These are phyloP conservation scores for Leptodermis oblonga DNA, from an alignment of 257 asterid species.

Conservation along the genomic window DNA sequence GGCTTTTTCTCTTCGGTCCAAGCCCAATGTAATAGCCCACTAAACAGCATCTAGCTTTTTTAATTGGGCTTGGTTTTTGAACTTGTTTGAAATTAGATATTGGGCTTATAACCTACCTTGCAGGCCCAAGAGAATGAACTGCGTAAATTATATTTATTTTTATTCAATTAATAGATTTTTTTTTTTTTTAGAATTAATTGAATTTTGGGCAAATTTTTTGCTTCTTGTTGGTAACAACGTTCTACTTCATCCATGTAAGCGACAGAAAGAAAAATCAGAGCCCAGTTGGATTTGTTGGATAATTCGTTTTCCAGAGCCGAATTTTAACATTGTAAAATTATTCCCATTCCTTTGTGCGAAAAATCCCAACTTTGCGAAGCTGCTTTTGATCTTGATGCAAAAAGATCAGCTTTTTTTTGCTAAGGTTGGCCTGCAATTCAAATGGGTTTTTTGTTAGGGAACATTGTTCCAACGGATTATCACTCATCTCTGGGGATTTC, in stretches of 20 bases:
- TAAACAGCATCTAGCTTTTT: too few relatives aligned
- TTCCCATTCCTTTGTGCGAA: background rate
- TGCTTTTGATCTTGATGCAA: conserved; percentile 13
- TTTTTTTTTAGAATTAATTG: too few relatives aligned
- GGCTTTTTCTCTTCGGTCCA: background rate
- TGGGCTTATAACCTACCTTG: too few relatives aligned
- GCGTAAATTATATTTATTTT: too few relatives aligned
- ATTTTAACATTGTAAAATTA: background rate
- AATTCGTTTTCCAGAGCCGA: conserved; percentile 3
- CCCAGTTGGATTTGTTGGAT: conserved; percentile 5
- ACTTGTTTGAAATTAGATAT: too few relatives aligned
- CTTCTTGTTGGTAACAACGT: background rate
- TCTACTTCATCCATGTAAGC: background rate
- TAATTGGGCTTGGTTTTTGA: too few relatives aligned
- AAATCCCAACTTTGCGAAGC: background rate
- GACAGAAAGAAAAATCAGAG: conserved; percentile 1
- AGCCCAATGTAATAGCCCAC: background rate
- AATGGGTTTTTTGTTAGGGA: conserved; percentile 40
- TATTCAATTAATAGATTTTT: background rate
- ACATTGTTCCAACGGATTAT: conserved; percentile 22
- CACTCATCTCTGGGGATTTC: conserved; percentile 11
- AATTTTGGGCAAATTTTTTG: too few relatives aligned
- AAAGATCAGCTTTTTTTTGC: background rate
- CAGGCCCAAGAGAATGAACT: too few relatives aligned
- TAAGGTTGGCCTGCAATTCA: background rate